Conservation (phyloP, 2,329 filamentous ascomycete genomes). For the Aspergillus transmontanensis region DNA sequence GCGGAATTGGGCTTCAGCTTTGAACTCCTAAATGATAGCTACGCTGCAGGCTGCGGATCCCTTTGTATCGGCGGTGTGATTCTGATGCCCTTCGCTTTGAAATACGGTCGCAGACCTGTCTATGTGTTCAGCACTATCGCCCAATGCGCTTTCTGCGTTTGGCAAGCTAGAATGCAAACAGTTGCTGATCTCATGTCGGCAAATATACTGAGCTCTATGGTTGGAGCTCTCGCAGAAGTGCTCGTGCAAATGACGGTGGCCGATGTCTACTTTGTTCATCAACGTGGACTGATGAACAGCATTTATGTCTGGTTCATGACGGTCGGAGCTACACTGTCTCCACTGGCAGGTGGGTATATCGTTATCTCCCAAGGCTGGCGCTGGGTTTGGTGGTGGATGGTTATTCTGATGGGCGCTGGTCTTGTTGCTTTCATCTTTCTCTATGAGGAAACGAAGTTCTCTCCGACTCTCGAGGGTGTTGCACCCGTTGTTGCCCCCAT, state of each 20-base stretch:
- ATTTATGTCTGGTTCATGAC: constrained; percentile 45
- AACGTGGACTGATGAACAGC: constrained; percentile 51
- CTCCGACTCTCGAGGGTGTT: constrained; percentile 2
- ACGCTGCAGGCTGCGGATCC: constrained; percentile 47
- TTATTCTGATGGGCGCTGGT: constrained; percentile 42
- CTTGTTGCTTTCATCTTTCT: constrained; percentile 47
- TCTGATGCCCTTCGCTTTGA: constrained; percentile 50
- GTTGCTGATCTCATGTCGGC: constrained; percentile 47
- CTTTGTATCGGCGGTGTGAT: constrained; percentile 47
- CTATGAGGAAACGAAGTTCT: constrained; percentile 46
- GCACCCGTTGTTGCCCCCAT: neutral
- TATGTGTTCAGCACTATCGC: constrained; percentile 48
- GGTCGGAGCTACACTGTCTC: constrained; percentile 39
- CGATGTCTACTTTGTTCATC: constrained; percentile 54
- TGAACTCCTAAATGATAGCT: constrained; percentile 47
- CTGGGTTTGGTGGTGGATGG: constrained; percentile 53
- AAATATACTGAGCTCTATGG: constrained; percentile 48
- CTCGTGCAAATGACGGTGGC: constrained; percentile 52
- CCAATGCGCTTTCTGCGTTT: constrained; percentile 42
- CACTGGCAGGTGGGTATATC: constrained; percentile 36
- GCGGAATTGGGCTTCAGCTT: constrained; percentile 47
- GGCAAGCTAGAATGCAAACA: constrained; percentile 48
- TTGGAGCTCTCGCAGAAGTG: constrained; percentile 48
- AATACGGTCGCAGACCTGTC: constrained; percentile 50
- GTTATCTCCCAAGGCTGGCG: constrained; percentile 50